These are phyloP conservation scores for Candida maesae DNA, from an alignment of 805 yeast species.

Conservation along the genomic window DNA sequence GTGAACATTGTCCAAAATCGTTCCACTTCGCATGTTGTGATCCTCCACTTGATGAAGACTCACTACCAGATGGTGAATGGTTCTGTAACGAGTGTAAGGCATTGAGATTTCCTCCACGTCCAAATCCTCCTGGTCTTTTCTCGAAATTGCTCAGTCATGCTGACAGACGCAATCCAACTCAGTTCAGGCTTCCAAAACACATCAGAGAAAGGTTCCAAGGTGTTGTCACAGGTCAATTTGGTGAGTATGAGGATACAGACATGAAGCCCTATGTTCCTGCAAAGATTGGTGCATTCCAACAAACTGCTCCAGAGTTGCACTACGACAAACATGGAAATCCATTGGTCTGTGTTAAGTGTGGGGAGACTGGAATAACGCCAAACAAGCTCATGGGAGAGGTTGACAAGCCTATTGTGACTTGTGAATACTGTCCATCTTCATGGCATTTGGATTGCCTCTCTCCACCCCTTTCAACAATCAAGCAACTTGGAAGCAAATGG, in stretches of 20 bases:
- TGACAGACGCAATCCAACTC: conserved; percentile 59
- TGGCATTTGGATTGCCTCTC: conserved; percentile 90
- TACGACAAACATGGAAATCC: conserved; percentile 69
- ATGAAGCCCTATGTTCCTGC: conserved; percentile 44
- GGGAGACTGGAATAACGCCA: conserved; percentile 54
- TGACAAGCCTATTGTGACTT: conserved; percentile 56
- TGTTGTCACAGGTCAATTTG: conserved; percentile 60
- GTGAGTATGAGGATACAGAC: conserved; percentile 69
- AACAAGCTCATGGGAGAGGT: conserved; percentile 36
- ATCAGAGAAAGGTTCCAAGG: conserved; percentile 71
- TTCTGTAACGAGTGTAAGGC: conserved; percentile 72
- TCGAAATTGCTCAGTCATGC: conserved; percentile 56
- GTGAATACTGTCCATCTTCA: conserved; percentile 77
- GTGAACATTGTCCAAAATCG: conserved; percentile 89
- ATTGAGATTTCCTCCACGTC: conserved; percentile 34
- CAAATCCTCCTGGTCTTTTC: conserved; percentile 39
- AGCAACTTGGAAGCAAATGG: conserved; percentile 79
- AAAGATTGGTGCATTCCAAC: conserved; percentile 43
- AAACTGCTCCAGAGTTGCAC: conserved; percentile 56
- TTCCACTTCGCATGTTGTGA: conserved; percentile 90
- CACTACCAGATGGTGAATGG: conserved; percentile 88
- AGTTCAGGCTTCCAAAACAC: conserved; percentile 62
- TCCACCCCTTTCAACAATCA: conserved; percentile 70
- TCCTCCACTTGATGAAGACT: conserved; percentile 77
- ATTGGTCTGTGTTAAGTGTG: conserved; percentile 72